These are phyloP conservation scores for Trametes hirsuta DNA, from an alignment of 1,284 basidiomycete species.

Conservation along the genomic window DNA sequence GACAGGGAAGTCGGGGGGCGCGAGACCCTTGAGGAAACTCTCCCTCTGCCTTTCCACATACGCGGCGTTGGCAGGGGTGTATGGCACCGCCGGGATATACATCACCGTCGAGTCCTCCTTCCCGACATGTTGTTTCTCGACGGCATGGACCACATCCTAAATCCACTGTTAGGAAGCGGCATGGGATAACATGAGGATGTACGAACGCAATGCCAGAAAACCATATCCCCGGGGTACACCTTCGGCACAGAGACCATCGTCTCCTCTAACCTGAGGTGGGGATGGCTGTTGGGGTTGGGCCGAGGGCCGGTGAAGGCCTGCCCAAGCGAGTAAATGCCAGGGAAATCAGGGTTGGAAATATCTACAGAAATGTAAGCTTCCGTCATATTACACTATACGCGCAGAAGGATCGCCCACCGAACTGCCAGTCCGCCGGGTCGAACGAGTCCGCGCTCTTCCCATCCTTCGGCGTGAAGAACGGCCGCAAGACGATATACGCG, in stretches of 20 bases:
- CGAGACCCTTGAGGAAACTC: constrained; percentile 58
- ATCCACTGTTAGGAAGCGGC: not conserved
- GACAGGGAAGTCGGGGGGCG: constrained; percentile 78
- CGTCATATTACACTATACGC: not conserved
- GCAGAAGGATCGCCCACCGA: constrained; percentile 48
- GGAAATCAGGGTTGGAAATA: constrained; percentile 58
- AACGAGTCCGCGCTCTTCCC: constrained; percentile 46
- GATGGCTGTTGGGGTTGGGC: constrained; percentile 57
- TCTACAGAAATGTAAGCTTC: constrained; percentile 39
- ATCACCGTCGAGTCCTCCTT: constrained; percentile 74
- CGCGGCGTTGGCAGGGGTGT: constrained; percentile 62
- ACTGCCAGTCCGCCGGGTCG: constrained; percentile 69
- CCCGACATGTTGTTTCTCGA: constrained; percentile 75
- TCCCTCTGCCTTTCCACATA: constrained; percentile 70
- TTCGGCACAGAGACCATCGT: constrained; percentile 79
- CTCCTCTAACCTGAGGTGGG: constrained; percentile 68
- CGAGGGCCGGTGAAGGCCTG: constrained; percentile 55
- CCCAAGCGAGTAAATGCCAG: constrained; percentile 50
- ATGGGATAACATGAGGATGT: not conserved
- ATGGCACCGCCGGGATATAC: constrained; percentile 83
- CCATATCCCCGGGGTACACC: constrained; percentile 81
- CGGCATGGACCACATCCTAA: constrained; percentile 77
- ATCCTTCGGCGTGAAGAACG: constrained; percentile 71
- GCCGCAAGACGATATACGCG: constrained; percentile 81
- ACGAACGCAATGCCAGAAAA: constrained; percentile 82